These are phyloP conservation scores for Trichothecium sympodiale DNA, from an alignment of 2,329 filamentous ascomycete species.

Conservation along the genomic window DNA sequence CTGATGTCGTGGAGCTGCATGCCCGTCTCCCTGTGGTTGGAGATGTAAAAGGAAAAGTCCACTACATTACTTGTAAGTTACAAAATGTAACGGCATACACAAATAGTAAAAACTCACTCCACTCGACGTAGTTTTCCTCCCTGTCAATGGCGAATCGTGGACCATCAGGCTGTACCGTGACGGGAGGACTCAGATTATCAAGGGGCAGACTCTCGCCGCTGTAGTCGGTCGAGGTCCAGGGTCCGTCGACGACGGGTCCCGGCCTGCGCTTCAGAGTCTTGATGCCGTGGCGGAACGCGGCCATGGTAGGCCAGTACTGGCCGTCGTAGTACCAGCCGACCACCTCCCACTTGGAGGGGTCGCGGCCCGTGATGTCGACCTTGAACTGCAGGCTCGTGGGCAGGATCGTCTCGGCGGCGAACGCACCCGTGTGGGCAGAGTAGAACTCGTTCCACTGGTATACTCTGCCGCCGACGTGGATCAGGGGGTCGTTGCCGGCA, in stretches of 20 bases:
- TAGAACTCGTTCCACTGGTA: conserved; percentile 37
- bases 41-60: conserved; percentile 41
- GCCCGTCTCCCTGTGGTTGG: conserved; percentile 34
- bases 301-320: conserved; percentile 37
- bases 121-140: conserved; percentile 9
- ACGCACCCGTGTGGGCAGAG: conserved; percentile 22
- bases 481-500: conserved; percentile 29
- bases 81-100: background rate
- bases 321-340: conserved; percentile 43
- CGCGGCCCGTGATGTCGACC: conserved; percentile 36
- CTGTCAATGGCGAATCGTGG: conserved; percentile 6
- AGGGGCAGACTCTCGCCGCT: conserved; percentile 16
- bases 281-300: conserved; percentile 34
- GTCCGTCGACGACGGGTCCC: conserved; percentile 33
- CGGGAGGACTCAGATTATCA: conserved; percentile 5
- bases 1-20: conserved; percentile 37
- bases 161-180: conserved; percentile 5
- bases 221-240: conserved; percentile 31
- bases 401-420: conserved; percentile 30
- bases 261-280: conserved; percentile 23
- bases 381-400: conserved; percentile 33
- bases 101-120: conserved; percentile 3
- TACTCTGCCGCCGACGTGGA: conserved; percentile 27
- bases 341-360: conserved; percentile 37
- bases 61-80: background rate